Conservation (phyloP, 306 rosid species). For the Fragaria nilgerrensis region DNA sequence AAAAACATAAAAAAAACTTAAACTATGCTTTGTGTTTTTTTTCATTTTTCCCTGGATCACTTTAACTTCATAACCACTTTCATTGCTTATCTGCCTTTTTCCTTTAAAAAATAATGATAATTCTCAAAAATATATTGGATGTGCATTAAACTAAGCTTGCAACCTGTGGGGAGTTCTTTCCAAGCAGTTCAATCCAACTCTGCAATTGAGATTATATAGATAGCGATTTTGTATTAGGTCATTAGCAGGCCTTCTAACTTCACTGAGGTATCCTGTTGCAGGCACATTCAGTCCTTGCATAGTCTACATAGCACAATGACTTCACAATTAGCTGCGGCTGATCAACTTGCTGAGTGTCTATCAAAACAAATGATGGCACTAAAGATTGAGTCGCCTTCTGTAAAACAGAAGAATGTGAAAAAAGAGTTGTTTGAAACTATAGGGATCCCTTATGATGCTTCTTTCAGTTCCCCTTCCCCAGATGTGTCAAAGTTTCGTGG, state of each 20-base stretch:
- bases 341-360: constrained; percentile 76
- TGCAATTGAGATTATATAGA: neutral
- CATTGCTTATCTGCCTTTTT: neutral
- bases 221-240: neutral
- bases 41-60: neutral
- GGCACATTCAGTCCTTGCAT: constrained; percentile 59
- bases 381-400: constrained; percentile 55
- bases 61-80: neutral
- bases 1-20: neutral
- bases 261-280: constrained; percentile 34
- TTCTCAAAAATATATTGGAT: neutral
- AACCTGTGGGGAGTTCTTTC: neutral
- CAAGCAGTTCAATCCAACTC: constrained; percentile 6
- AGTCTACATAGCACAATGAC: constrained; percentile 67
- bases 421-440: constrained; percentile 81
- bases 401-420: constrained; percentile 53
- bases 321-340: constrained; percentile 84
- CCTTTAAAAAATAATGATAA: neutral
- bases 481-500: constrained; percentile 38
- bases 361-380: constrained; percentile 73
- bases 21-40: neutral
- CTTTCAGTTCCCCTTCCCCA: constrained; percentile 68
- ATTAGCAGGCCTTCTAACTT: neutral
- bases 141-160: neutral
- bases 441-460: constrained; percentile 83